Percentiles rank a stretch among this genome's conserved stretches.
phyloP scores from a whole-genome alignment of 768 basidiomycete species.

The Gloeopeniophorella convolvens region DNA sequence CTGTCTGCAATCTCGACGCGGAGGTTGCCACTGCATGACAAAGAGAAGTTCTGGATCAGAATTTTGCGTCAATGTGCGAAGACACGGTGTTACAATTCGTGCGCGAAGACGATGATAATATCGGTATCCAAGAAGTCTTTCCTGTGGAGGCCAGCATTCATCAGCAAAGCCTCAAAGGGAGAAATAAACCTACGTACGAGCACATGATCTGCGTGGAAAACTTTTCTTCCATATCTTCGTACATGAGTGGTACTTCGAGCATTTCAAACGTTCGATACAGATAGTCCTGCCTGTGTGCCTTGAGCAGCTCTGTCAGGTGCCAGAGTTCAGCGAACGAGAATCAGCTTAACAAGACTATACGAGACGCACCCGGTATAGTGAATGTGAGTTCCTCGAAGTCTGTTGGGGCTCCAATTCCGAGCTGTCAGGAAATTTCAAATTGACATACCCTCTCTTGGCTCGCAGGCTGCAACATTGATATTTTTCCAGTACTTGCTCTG shows the following conservation, averaged over 20 bases:
- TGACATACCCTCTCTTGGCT: slow-evolving; percentile 66
- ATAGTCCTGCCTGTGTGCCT: slow-evolving; percentile 81
- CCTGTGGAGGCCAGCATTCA: slow-evolving; percentile 33
- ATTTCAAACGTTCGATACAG: slow-evolving; percentile 71
- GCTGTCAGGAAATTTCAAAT: background rate
- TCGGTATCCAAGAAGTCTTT: slow-evolving; percentile 69
- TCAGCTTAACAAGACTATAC: background rate
- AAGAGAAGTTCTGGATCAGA: background rate
- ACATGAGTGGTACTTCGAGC: slow-evolving; percentile 75
- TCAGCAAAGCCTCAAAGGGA: background rate
- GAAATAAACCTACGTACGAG: slow-evolving; percentile 54
- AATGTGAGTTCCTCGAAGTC: slow-evolving; percentile 57
- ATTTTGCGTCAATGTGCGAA: background rate
- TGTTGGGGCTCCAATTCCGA: slow-evolving; percentile 25
- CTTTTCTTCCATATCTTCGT: slow-evolving; percentile 53
- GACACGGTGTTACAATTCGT: slow-evolving; percentile 69
- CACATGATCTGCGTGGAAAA: slow-evolving; percentile 84
- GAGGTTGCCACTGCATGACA: slow-evolving; percentile 67
- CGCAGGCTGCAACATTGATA: slow-evolving; percentile 74
- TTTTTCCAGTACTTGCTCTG: slow-evolving; percentile 92
- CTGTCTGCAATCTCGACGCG: slow-evolving; percentile 76
- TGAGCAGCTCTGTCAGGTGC: slow-evolving; percentile 87
- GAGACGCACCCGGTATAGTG: slow-evolving; percentile 55
- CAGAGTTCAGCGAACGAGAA: no score
- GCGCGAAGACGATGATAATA: slow-evolving; percentile 80